A percentile compares a stretch with the other conserved stretches of the same genome.
phyloP scores from a whole-genome alignment of 225 moss, liverwort and hornwort species.

The Physcomitrium patens region DNA sequence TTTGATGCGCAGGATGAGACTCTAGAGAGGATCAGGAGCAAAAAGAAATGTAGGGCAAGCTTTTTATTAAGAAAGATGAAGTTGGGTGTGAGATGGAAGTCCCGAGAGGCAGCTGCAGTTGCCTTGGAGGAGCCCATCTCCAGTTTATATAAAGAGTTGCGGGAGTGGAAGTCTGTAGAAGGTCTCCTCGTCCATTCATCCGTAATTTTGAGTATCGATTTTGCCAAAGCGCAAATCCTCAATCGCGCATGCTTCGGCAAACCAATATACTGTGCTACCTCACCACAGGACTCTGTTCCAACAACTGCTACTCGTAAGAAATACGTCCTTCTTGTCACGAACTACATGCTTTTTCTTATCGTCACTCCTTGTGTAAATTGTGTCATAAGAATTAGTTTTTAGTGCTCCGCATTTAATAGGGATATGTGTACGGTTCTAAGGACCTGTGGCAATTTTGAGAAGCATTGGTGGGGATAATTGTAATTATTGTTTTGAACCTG shows the following conservation, averaged over 20 bases:
- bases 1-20: not conserved
- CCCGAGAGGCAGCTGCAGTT: slow-evolving; percentile 54
- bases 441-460: not conserved
- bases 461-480: not conserved
- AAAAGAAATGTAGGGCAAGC: not conserved
- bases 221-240: slow-evolving; percentile 63
- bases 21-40: not conserved
- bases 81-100: slow-evolving; percentile 76
- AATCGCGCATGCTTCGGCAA: slow-evolving; percentile 83
- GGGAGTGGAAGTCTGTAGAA: slow-evolving; percentile 62
- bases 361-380: not conserved
- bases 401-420: not conserved
- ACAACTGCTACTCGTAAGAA: slow-evolving; percentile 53
- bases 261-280: slow-evolving; percentile 47
- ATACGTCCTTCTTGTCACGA: not conserved
- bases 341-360: not conserved
- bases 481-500: slow-evolving; percentile 6
- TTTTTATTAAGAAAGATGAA: slow-evolving; percentile 27
- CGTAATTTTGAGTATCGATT: slow-evolving; percentile 55
- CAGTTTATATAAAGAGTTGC: slow-evolving; percentile 66
- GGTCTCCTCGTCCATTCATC: slow-evolving; percentile 62
- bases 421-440: slow-evolving; percentile 3
- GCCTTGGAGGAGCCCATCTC: slow-evolving; percentile 80
- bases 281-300: slow-evolving; percentile 32
- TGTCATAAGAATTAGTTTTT: not conserved